A percentile compares a stretch with the other conserved stretches of the same genome.
These are phyloP conservation scores for Petunia axillaris DNA, from an alignment of 257 asterid genomes.

Conservation along the genomic window DNA sequence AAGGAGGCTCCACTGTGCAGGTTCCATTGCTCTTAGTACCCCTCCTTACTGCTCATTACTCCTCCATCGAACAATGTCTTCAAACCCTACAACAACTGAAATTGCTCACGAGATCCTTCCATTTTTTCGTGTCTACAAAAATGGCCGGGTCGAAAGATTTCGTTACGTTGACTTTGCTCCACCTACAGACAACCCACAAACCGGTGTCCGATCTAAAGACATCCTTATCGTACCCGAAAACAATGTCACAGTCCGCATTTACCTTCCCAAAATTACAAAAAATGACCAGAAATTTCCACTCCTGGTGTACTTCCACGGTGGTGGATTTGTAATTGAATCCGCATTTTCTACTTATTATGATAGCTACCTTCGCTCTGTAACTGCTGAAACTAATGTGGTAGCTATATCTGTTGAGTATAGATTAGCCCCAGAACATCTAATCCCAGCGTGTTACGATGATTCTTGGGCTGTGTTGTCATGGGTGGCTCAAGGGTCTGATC, in stretches of 20 bases:
- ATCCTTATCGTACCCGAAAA: conserved; percentile 49
- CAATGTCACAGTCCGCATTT: conserved; percentile 53
- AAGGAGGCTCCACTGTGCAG: too few species aligned
- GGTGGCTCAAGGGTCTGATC: conserved; percentile 55
- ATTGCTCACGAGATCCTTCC: background rate
- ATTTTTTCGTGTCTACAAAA: conserved; percentile 21
- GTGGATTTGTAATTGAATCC: conserved; percentile 60
- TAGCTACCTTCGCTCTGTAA: conserved; percentile 44
- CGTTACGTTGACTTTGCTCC: conserved; percentile 32
- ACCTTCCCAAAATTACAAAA: conserved; percentile 49
- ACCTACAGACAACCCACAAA: conserved; percentile 50
- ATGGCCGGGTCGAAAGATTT: conserved; percentile 55
- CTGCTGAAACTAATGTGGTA: conserved; percentile 50
- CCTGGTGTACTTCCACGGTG: conserved; percentile 81
- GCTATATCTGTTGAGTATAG: conserved; percentile 72
- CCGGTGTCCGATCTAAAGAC: conserved; percentile 60
- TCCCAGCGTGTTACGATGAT: conserved; percentile 79
- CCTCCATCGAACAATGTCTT: background rate
- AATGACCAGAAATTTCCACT: conserved; percentile 54
- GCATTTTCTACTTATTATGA: conserved; percentile 62
- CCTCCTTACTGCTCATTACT: too few species aligned
- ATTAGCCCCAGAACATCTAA: conserved; percentile 64
- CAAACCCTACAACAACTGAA: background rate
- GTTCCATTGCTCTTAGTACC: too few species aligned
- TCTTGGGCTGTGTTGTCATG: conserved; percentile 58